A percentile compares a stretch with the other conserved stretches of the same genome.
These are phyloP conservation scores for Carex kokanica DNA, from an alignment of 176 grass and related monocot genomes.

Conservation along the genomic window DNA sequence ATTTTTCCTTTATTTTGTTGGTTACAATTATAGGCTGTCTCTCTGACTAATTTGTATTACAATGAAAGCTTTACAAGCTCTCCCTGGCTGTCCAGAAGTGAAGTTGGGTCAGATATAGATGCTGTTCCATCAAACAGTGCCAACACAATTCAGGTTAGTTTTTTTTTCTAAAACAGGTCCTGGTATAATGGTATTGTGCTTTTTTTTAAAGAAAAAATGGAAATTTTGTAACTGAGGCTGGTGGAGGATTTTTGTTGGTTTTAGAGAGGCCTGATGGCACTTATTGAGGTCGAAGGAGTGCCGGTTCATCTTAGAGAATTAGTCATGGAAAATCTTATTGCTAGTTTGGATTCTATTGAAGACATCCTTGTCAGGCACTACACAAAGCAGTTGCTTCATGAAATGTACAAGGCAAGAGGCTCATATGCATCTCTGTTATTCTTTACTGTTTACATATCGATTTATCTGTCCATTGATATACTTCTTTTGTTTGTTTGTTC, in stretches of 20 bases:
- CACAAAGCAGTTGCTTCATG: conserved; percentile 87
- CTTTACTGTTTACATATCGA: conserved; percentile 8
- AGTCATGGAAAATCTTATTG: conserved; percentile 83
- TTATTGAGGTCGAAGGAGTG: conserved; percentile 96
- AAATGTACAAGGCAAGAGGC: conserved; percentile 86
- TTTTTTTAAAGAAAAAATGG: not conserved
- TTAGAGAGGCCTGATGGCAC: conserved; percentile 96
- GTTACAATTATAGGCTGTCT: conserved; percentile 10
- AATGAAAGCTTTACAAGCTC: conserved; percentile 80
- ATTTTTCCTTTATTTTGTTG: not conserved
- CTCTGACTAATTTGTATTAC: conserved; percentile 34
- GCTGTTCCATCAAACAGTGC: conserved; percentile 46
- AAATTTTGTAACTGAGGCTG: not conserved
- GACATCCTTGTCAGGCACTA: conserved; percentile 88
- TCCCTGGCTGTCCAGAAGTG: conserved; percentile 82
- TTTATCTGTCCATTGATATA: not conserved
- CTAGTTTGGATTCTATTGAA: conserved; percentile 89
- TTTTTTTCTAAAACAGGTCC: not conserved
- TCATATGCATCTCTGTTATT: conserved; percentile 13
- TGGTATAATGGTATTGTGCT: not conserved
- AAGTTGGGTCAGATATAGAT: conserved; percentile 55
- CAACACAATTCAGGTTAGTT: conserved; percentile 71
- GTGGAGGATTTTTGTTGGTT: conserved; percentile 32
- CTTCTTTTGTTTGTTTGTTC: not conserved
- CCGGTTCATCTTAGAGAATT: conserved; percentile 81